Base-by-base conservation (phyloP, 2,329 filamentous ascomycete genomes). In the Monilinia polystroma region DNA sequence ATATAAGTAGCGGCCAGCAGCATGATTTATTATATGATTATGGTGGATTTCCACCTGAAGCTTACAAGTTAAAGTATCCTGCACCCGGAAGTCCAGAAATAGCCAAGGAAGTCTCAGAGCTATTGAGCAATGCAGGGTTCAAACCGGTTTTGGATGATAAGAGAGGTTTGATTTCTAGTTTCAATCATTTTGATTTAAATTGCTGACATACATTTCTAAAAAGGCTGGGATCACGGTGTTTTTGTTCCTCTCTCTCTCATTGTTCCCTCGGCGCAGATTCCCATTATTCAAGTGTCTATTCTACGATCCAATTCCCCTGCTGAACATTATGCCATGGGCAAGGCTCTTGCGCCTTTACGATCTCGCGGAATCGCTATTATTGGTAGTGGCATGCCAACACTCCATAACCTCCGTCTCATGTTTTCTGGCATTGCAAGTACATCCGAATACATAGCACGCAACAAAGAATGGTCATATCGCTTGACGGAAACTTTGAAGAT, bases 261-360 rank as follows among this genome's bases (percentile, higher is more conserved):
- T 38, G 69, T 70, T 12, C 72, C 72, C 32, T 65, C 66, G 62
- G 72, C 70, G 43, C 64, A 71, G 55, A 84, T 90, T 1, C 90
- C 90, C 1, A 80, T 93, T 8, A 88, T 93, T 14, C 90, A 93
- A 72, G 87, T 91, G 43, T 90, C 87, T 2, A 81, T 92, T 14
- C 23, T 74, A 5, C 79, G 83, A 66, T 84, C 80, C 58, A 87
- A 90, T 70, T 84, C 90, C 67, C 84, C 88, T 0, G 81, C 84
- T 68, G 81, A 84, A 73, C 90, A 93, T 75, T 90, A 88, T 76
- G 81, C 80, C 3, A 83, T 93, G 2, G 90, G 90, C 1, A 81
- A 84, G 67, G 89, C 90, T 1, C 80, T 93, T 2, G 79, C 85
- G 11, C 77, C 81, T n/a, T 81, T 93, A 1, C 84, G 90, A 20